Evolutionary conservation across 2,329 filamentous ascomycete species (phyloP), one percentile per base, ranked within the genome.

Genomic region (Exophiala oligosperma): DNA sequence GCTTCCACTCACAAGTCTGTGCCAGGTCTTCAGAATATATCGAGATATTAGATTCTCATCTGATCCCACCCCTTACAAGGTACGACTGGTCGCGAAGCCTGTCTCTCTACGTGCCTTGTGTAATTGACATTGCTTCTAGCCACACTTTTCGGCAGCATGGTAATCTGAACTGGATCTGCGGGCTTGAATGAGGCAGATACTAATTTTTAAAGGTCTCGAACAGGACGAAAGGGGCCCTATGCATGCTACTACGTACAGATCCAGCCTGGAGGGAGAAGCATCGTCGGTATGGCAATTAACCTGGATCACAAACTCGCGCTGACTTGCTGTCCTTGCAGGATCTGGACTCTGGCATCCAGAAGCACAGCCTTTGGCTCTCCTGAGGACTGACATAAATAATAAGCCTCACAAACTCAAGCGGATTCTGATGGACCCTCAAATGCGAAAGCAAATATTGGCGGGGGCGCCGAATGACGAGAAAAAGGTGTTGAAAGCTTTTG

Each of bases 241-340:
- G 92, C 92, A 5, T 88, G 86, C 69, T 96, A 96, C 76, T 96
- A 96, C 74, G 76, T 96, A 21, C 91, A 96, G 72, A 82, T 90
- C 63, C 84, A 93, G 70, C 91, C 92, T 9, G 77, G 77, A 24
- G 79, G 78, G 2, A 77, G 81, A 51, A 88, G 85, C 69, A 89
- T 93, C 66, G 78, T 95, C 43, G 92, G 85, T 86, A 76, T 76
- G 82, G 80, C 46, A 56, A 21, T 3, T 54, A 47, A 28, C 38
- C 35, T 35, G 44, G 23, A 50, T 48, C 41, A 38, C 53, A 29
- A n/a, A 12, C 32, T 40, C 21, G 47, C 35, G 35, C 53, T 54
- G 24, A 54, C 44, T 28, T 28, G 52, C 54, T 21, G 24, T 49
- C 53, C 17, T 28, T 47, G 35, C n/a, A 86, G 84, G 89, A 57